Percentiles rank a stretch among this genome's conserved stretches.
Conservation (phyloP, 768 basidiomycete species). For the Russula olivacea region DNA sequence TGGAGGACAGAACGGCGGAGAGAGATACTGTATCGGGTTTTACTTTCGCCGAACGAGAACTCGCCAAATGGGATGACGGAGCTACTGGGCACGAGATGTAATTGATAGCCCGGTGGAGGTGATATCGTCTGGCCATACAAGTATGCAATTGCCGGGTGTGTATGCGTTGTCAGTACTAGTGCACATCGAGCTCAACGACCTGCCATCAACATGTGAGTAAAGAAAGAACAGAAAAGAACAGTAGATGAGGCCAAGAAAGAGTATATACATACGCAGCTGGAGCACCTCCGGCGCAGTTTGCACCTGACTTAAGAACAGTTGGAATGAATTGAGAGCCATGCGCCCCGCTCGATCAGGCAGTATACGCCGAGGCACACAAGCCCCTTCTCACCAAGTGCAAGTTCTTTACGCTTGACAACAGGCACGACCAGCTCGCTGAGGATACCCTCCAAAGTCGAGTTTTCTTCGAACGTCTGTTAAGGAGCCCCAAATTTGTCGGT, state of each 20-base stretch:
- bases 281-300: conserved; percentile 57
- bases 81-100: conserved; percentile 76
- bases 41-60: conserved; percentile 83
- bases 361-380: conserved; percentile 76
- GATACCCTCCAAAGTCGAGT: conserved; percentile 61
- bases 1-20: neutral
- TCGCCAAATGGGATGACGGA: conserved; percentile 78
- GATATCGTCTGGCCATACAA: conserved; percentile 81
- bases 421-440: conserved; percentile 84
- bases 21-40: too few species aligned
- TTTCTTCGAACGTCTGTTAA: conserved; percentile 52
- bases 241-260: conserved; percentile 16
- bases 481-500: neutral
- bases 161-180: conserved; percentile 72
- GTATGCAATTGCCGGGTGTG: conserved; percentile 76
- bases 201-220: conserved; percentile 29
- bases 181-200: conserved; percentile 87
- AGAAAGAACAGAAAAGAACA: neutral
- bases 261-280: conserved; percentile 58
- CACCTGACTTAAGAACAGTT: conserved; percentile 76
- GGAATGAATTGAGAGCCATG: conserved; percentile 61
- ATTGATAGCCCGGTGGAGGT: conserved; percentile 53
- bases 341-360: conserved; percentile 78
- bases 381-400: conserved; percentile 73
- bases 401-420: conserved; percentile 82